phyloP scores from a whole-genome alignment of 352 stramenopile genomes.

The Globisporangium canariense region DNA sequence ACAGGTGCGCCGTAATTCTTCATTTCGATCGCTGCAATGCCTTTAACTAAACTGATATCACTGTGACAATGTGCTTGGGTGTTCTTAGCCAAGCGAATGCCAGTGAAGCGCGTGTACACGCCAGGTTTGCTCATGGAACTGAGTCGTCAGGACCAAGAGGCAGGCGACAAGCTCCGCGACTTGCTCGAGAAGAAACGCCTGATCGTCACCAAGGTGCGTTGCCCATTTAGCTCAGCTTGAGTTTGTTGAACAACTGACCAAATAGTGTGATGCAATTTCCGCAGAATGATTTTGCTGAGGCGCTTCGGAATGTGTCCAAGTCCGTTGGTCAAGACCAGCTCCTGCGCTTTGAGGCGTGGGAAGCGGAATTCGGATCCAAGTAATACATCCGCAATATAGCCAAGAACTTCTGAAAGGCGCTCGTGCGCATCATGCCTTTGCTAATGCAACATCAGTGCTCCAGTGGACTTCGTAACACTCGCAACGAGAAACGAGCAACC shows the following conservation, averaged over 20 bases:
- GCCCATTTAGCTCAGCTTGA: background rate
- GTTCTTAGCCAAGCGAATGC: slow-evolving; percentile 17
- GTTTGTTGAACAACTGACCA: background rate
- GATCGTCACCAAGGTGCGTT: slow-evolving; percentile 54
- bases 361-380: slow-evolving; percentile 47
- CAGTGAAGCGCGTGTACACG: slow-evolving; percentile 20
- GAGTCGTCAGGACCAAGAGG: slow-evolving; percentile 41
- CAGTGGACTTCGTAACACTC: too few species aligned
- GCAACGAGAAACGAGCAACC: slow-evolving; percentile 9
- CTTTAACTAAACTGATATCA: background rate
- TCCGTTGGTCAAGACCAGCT: slow-evolving; percentile 50
- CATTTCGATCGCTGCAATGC: too few species aligned
- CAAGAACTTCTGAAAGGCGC: background rate
- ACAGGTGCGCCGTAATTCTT: slow-evolving; percentile 33
- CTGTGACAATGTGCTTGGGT: background rate
- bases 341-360: slow-evolving; percentile 37
- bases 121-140: slow-evolving; percentile 33
- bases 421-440: too few species aligned
- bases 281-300: slow-evolving; percentile 27
- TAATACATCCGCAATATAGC: slow-evolving; percentile 10
- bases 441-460: too few species aligned
- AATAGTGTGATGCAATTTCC: background rate
- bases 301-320: slow-evolving; percentile 47
- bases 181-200: slow-evolving; percentile 51
- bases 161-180: slow-evolving; percentile 29